Conservation (phyloP, 2,329 filamentous ascomycete species). For the Cadophora sp. region DNA sequence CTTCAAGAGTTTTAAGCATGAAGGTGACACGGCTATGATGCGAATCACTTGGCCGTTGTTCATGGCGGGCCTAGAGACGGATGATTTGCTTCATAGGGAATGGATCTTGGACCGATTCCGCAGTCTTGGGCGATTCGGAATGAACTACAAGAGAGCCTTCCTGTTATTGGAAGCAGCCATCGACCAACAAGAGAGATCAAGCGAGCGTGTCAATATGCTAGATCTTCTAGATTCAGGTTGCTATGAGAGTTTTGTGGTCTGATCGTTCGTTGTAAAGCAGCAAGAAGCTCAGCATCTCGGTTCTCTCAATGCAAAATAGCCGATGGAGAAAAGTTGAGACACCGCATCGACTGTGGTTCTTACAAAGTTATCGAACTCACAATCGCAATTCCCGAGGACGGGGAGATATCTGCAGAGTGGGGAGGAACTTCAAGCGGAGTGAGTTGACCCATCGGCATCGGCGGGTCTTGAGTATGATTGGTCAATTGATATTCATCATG, state of each 20-base stretch:
- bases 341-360: neutral
- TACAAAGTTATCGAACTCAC: no score
- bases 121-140: neutral
- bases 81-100: conserved; percentile 23
- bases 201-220: conserved; percentile 1
- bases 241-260: conserved; percentile 4
- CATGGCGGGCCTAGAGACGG: conserved; percentile 27
- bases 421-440: no score
- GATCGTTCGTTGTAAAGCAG: neutral
- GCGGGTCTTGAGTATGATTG: neutral
- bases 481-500: neutral
- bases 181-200: neutral
- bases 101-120: conserved; percentile 19
- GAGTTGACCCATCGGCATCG: no score
- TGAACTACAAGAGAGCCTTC: conserved; percentile 13
- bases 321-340: neutral
- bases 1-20: conserved; percentile 12
- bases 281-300: no score
- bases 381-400: no score
- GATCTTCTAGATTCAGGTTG: neutral
- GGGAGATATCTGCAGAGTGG: no score
- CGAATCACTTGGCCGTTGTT: conserved; percentile 26
- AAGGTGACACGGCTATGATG: conserved; percentile 17
- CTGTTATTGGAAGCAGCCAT: conserved; percentile 4
- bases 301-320: neutral